phyloP scores from a whole-genome alignment of 306 rosid genomes.

The Quercus cerris region DNA sequence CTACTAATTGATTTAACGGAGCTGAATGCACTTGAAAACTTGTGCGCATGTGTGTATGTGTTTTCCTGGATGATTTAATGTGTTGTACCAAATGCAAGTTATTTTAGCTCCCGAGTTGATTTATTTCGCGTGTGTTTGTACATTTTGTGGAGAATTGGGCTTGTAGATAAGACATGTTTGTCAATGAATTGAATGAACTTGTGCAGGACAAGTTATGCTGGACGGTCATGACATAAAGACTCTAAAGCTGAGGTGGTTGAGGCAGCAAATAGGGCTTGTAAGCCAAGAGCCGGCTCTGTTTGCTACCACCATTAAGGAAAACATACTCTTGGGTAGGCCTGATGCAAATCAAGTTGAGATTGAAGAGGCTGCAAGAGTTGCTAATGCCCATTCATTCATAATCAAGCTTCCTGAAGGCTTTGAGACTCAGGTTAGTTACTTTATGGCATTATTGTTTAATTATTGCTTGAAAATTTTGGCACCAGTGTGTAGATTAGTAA shows the following conservation, averaged over 20 bases:
- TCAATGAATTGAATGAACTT: conserved; percentile 12
- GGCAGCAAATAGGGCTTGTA: conserved; percentile 96
- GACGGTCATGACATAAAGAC: conserved; percentile 92
- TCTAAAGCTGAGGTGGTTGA: conserved; percentile 81
- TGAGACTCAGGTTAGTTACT: conserved; percentile 81
- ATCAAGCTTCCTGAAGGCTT: conserved; percentile 88
- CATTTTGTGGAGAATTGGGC: not conserved
- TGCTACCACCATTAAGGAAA: conserved; percentile 90
- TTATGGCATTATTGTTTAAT: not conserved
- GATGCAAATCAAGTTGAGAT: conserved; percentile 89
- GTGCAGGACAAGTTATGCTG: conserved; percentile 80
- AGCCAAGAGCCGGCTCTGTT: conserved; percentile 98
- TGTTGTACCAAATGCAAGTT: not conserved
- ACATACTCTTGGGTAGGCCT: conserved; percentile 90
- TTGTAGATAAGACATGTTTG: not conserved
- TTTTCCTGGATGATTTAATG: not conserved
- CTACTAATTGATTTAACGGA: not conserved
- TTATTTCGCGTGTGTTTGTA: not conserved
- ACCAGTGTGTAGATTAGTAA: not conserved
- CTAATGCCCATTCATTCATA: conserved; percentile 94
- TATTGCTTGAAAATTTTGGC: not conserved
- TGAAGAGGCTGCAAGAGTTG: conserved; percentile 97
- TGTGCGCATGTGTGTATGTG: not conserved
- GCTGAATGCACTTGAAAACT: not conserved
- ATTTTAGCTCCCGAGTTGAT: not conserved